Percentiles rank a stretch among this genome's conserved stretches.
These are phyloP conservation scores for Hawksworthiomyces lignivorus DNA, from an alignment of 2,329 filamentous ascomycete genomes.

Conservation along the genomic window DNA sequence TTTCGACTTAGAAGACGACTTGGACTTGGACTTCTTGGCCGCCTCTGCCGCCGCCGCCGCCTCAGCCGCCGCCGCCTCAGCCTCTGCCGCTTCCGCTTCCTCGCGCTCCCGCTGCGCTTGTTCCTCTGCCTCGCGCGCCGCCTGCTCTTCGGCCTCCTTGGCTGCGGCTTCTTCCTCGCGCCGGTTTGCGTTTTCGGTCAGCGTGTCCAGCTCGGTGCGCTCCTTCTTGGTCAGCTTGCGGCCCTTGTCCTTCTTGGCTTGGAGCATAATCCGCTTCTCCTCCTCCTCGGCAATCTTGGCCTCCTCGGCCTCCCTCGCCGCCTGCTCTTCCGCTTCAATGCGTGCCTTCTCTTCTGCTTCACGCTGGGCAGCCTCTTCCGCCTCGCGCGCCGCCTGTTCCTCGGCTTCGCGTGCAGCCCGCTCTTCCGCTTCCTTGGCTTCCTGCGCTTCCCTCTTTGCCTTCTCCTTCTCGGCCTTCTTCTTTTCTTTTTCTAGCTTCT, in stretches of 20 bases:
- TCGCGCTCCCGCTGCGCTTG: constrained; percentile 28
- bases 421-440: constrained; percentile 28
- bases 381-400: constrained; percentile 28
- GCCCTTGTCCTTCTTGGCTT: constrained; percentile 20
- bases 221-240: constrained; percentile 22
- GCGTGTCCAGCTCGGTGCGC: constrained; percentile 26
- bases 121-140: constrained; percentile 23
- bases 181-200: constrained; percentile 24
- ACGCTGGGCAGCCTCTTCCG: constrained; percentile 29
- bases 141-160: constrained; percentile 26
- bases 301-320: constrained; percentile 25
- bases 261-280: constrained; percentile 24
- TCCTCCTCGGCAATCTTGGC: constrained; percentile 31
- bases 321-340: constrained; percentile 18
- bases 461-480: constrained; percentile 33
- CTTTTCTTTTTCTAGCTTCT: constrained; percentile 39
- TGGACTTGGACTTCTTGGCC: constrained; percentile 33
- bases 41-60: constrained; percentile 19
- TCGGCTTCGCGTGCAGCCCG: constrained; percentile 27
- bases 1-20: constrained; percentile 29
- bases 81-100: constrained; percentile 22
- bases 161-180: constrained; percentile 21
- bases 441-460: constrained; percentile 31
- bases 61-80: constrained; percentile 20
- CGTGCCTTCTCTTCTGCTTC: constrained; percentile 30